Conservation (phyloP, 1,284 basidiomycete genomes). For the Puccinia hordei region DNA sequence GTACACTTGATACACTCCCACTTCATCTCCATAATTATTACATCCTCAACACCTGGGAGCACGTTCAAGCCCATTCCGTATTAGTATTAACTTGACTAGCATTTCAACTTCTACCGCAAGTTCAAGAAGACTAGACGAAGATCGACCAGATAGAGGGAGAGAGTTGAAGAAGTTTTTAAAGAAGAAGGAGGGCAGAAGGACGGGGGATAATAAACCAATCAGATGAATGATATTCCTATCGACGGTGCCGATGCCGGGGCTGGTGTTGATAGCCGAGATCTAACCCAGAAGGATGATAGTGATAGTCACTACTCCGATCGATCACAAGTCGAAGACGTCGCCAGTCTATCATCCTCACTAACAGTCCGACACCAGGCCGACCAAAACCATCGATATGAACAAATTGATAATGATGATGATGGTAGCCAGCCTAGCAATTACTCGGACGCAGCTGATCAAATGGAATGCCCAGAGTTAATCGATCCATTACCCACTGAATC, state of each 20-base stretch:
- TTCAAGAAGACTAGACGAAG: no score
- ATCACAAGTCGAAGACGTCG: background rate
- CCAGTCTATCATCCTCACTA: no score
- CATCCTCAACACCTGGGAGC: no score
- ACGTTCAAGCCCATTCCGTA: no score
- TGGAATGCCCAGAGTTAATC: slow-evolving; percentile 12
- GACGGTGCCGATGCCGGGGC: background rate
- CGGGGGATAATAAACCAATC: no score
- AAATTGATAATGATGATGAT: slow-evolving; percentile 14
- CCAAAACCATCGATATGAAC: background rate
- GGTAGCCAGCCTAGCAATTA: slow-evolving; percentile 19
- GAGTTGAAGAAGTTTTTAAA: no score
- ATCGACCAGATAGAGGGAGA: background rate
- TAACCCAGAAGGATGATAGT: background rate
- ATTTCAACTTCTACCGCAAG: no score
- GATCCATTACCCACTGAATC: background rate
- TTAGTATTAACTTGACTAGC: no score
- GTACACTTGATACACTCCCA: no score
- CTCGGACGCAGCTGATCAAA: slow-evolving; percentile 13
- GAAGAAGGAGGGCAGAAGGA: no score
- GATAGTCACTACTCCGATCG: background rate
- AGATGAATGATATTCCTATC: no score
- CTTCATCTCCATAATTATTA: no score
- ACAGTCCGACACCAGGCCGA: background rate
- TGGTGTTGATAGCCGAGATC: background rate